Evolutionary conservation across 2,329 filamentous ascomycete species (phyloP).

Genomic region (Talaromyces amestolkiae): DNA sequence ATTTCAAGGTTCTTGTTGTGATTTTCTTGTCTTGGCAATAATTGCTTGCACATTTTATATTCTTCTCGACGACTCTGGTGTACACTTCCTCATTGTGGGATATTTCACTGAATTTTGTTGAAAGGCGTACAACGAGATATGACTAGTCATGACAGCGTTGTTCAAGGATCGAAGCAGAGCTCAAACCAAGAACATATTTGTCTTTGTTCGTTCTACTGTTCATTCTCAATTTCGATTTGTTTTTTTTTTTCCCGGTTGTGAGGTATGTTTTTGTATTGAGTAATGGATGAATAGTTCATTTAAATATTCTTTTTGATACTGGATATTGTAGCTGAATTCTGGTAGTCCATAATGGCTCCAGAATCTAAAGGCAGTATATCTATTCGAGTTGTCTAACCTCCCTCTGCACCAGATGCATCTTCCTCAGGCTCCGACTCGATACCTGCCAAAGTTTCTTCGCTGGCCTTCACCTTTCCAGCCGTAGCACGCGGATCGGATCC

Average conservation of each 20-base stretch:
- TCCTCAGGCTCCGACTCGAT: conserved; percentile 34
- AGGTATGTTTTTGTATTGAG: conserved; percentile 10
- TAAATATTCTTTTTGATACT: not conserved
- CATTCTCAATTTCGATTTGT: conserved; percentile 10
- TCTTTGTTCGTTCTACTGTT: conserved; percentile 6
- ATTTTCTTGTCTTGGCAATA: conserved; percentile 7
- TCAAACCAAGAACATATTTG: conserved; percentile 8
- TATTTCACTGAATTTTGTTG: not conserved
- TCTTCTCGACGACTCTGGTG: not conserved
- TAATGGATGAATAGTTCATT: conserved; percentile 2
- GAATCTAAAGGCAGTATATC: not conserved
- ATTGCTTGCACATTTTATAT: conserved; percentile 11
- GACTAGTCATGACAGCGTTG: not conserved
- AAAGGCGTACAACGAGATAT: conserved; percentile 8
- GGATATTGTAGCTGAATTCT: not conserved
- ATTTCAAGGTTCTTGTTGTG: conserved; percentile 15
- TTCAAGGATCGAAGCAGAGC: conserved; percentile 2
- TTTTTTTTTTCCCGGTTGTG: conserved; percentile 14
- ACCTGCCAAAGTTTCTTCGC: conserved; percentile 14
- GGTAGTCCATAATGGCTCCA: not conserved
- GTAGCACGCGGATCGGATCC: conserved; percentile 13
- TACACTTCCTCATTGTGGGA: not conserved
- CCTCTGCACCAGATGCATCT: conserved; percentile 22
- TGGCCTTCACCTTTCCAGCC: conserved; percentile 9
- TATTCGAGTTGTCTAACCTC: conserved; percentile 4